Evolutionary conservation across 805 yeast species (phyloP).

Genomic region (Monosporozyma siamensis): DNA sequence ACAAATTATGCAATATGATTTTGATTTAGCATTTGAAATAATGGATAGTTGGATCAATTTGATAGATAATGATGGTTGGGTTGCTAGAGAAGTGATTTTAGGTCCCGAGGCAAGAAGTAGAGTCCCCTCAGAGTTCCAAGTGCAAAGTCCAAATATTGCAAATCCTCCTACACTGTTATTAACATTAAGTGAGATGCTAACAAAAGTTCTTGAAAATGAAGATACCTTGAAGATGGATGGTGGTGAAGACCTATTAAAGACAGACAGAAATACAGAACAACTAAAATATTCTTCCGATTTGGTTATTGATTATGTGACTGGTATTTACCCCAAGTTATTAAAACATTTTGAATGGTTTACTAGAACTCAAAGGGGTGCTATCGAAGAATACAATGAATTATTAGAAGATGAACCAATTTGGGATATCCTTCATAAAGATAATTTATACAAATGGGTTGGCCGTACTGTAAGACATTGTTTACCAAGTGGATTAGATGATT

Average conservation of each 20-base stretch:
- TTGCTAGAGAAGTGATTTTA: slow-evolving; percentile 88
- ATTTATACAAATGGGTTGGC: slow-evolving; percentile 89
- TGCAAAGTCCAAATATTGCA: slow-evolving; percentile 82
- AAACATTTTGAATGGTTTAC: slow-evolving; percentile 82
- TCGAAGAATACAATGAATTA: slow-evolving; percentile 51
- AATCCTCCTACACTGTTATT: slow-evolving; percentile 93
- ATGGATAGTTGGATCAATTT: slow-evolving; percentile 78
- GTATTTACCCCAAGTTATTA: slow-evolving; percentile 67
- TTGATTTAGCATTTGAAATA: slow-evolving; percentile 71
- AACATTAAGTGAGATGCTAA: slow-evolving; percentile 50
- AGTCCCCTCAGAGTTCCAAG: slow-evolving; percentile 76
- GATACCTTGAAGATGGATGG: slow-evolving; percentile 5
- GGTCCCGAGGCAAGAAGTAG: slow-evolving; percentile 85
- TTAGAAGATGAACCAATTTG: slow-evolving; percentile 20
- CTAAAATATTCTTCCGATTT: slow-evolving; percentile 52
- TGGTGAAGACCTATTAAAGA: slow-evolving; percentile 11
- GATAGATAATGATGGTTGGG: slow-evolving; percentile 82
- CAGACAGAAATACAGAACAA: slow-evolving; percentile 39
- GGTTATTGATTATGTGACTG: slow-evolving; percentile 45
- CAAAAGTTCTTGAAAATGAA: slow-evolving; percentile 31
- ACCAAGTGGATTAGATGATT: slow-evolving; percentile 92
- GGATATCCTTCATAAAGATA: slow-evolving; percentile 39
- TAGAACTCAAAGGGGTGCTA: slow-evolving; percentile 65
- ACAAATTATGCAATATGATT: slow-evolving; percentile 73
- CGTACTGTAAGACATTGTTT: slow-evolving; percentile 76